Evolutionary conservation across 805 yeast genomes (phyloP), one percentile per base, ranked within the genome.

Genomic region (Starmerella lactis-condensi): DNA sequence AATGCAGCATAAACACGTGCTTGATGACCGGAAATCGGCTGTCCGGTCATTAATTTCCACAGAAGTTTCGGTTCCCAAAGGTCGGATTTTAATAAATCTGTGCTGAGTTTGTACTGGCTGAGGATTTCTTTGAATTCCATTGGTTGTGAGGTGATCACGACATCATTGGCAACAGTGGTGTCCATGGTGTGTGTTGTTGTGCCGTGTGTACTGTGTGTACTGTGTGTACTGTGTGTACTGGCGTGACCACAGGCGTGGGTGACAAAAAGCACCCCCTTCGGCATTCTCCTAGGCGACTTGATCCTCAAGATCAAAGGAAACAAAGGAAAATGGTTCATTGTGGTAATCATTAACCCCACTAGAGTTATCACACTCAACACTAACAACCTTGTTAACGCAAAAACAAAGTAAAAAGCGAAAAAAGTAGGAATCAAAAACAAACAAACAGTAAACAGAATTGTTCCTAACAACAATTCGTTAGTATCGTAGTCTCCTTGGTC

Each of bases 381-480:
- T 0, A 61, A 39, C 22, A 81, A 45, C 33, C 82, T 59, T 4
- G 72, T 57, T 0, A 62, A 37, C 5, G 78, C 75, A 52, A 82
- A 85, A 15, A 73, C 66, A 12, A 71, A 42, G 47, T 89, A 89
- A 48, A 83, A 89, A 10, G 89, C 89, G 42, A 73, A 50, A 2
- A 81, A 75, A 0, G 99, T 89, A 1, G 98, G 98, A 30, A 82
- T 52, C 21, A 91, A 57, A 42, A 82, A 77, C 0, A 75, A 54
- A 31, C 78, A 56, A 11, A 83, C 69, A 29, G 85, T 79, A 53
- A 89, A 89, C 12, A 85, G 53, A 34, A 89, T 62, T 2, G 94
- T 89, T 0, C 98, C 98, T 48, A 85, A 56, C 29, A 91, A 57
- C 34, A 85, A 60, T 46, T 83, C 93, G 49, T 83, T 94, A 16